Percentiles rank a stretch among this genome's conserved stretches.
Evolutionary conservation across 2,329 filamentous ascomycete species (phyloP).

Genomic region (Byssoonygena ceratinophila): DNA sequence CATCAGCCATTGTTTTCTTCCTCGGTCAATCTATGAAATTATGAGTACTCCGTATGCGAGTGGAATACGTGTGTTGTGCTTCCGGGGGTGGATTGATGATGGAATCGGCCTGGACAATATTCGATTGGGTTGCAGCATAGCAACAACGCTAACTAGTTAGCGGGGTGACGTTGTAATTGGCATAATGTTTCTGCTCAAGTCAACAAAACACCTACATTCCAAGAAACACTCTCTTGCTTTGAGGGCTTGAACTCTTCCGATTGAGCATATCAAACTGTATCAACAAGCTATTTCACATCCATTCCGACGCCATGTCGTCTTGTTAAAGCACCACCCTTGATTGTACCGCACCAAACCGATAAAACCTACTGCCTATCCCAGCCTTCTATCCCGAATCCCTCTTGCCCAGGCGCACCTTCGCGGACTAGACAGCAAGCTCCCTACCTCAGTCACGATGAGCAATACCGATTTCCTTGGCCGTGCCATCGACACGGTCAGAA

Average conservation of each 20-base stretch:
- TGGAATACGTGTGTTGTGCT: background rate
- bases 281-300: background rate
- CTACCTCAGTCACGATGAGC: conserved; percentile 55
- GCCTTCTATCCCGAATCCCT: background rate
- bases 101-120: background rate
- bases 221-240: background rate
- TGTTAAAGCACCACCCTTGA: background rate
- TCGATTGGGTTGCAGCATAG: conserved; percentile 1
- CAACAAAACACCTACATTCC: conserved; percentile 6
- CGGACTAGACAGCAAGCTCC: background rate
- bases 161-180: conserved; percentile 9
- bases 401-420: background rate
- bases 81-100: background rate
- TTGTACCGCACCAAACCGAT: background rate
- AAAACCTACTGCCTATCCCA: background rate
- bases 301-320: background rate
- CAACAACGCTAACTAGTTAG: conserved; percentile 16
- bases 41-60: background rate
- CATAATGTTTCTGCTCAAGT: background rate
- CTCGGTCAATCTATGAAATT: background rate
- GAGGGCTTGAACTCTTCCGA: background rate
- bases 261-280: background rate
- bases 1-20: conserved; percentile 50
- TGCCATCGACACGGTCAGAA: conserved; percentile 93
- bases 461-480: conserved; percentile 94